These are phyloP conservation scores for Suhomyces terraborum DNA, from an alignment of 1,139 yeast species.

Conservation along the genomic window DNA sequence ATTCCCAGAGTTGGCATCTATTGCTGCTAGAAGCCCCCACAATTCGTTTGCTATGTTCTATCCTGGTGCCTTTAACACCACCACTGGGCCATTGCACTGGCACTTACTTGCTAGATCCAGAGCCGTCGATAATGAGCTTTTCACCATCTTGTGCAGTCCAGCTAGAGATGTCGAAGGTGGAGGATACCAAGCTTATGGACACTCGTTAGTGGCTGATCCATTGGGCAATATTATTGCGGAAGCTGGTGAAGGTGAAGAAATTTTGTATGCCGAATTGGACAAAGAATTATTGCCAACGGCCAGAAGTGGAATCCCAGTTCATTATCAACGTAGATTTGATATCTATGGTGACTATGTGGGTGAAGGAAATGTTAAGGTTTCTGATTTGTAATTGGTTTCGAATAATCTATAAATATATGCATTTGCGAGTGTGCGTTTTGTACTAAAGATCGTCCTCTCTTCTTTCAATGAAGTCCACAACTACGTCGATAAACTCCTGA, in stretches of 20 bases:
- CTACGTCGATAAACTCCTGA: slow-evolving; percentile 58
- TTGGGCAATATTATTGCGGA: slow-evolving; percentile 77
- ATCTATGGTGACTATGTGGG: slow-evolving; percentile 70
- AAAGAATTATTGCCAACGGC: slow-evolving; percentile 60
- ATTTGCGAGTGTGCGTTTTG: no score
- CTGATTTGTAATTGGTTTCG: slow-evolving; percentile 27
- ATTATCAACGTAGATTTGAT: slow-evolving; percentile 80
- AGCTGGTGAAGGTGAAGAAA: slow-evolving; percentile 84
- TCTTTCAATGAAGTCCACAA: slow-evolving; percentile 59
- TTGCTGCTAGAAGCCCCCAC: slow-evolving; percentile 68
- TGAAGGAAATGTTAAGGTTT: slow-evolving; percentile 42
- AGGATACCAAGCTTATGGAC: slow-evolving; percentile 91
- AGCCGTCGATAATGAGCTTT: slow-evolving; percentile 87
- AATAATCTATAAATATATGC: background rate
- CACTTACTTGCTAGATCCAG: slow-evolving; percentile 80
- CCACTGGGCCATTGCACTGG: slow-evolving; percentile 97
- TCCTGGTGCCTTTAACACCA: slow-evolving; percentile 95
- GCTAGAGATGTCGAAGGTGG: slow-evolving; percentile 69
- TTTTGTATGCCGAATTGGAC: slow-evolving; percentile 76
- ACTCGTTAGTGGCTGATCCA: slow-evolving; percentile 85
- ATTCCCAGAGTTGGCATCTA: slow-evolving; percentile 85
- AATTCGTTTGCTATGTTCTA: slow-evolving; percentile 87
- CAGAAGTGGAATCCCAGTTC: slow-evolving; percentile 76
- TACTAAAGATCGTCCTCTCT: slow-evolving; percentile 47
- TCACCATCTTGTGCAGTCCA: slow-evolving; percentile 81